These are phyloP conservation scores for Fusarium sp. DNA, from an alignment of 2,329 filamentous ascomycete genomes.

Conservation along the genomic window DNA sequence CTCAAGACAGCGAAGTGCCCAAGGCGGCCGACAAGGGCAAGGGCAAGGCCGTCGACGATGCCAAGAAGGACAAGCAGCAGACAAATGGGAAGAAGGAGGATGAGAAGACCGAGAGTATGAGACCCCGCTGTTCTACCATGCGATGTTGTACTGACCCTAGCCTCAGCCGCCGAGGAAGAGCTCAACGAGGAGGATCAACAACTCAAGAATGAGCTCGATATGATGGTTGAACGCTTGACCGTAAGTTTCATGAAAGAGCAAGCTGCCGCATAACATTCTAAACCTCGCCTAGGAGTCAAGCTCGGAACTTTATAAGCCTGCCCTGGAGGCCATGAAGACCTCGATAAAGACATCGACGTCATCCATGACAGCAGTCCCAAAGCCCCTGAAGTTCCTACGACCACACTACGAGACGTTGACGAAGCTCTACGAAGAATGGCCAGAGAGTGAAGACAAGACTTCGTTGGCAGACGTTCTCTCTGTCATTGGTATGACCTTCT, in stretches of 20 bases:
- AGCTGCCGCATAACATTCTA: conserved; percentile 19
- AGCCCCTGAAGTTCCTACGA: conserved; percentile 96
- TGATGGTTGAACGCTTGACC: conserved; percentile 95
- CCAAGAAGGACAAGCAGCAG: conserved; percentile 76
- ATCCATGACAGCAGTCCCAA: conserved; percentile 99
- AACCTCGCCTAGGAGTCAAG: conserved; percentile 78
- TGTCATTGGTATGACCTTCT: conserved; percentile 98
- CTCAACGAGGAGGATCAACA: conserved; percentile 98
- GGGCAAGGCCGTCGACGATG: conserved; percentile 84
- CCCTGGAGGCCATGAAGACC: conserved; percentile 95
- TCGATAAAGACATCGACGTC: conserved; percentile 99
- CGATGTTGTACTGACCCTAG: conserved; percentile 42
- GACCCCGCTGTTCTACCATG: conserved; percentile 25
- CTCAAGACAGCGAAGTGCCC: conserved; percentile 90
- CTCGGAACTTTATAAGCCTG: conserved; percentile 87
- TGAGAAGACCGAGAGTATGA: conserved; percentile 67
- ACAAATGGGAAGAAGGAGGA: conserved; percentile 84
- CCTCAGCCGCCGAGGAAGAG: conserved; percentile 75
- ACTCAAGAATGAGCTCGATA: conserved; percentile 96
- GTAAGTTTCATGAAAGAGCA: conserved; percentile 61
- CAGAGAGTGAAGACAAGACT: conserved; percentile 85
- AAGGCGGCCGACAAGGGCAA: conserved; percentile 94
- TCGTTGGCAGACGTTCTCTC: conserved; percentile 94
- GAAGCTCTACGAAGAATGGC: conserved; percentile 91
- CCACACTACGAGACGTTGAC: conserved; percentile 94